phyloP scores from a whole-genome alignment of 495 filamentous ascomycete genomes.

The Penicillium bovifimosum region DNA sequence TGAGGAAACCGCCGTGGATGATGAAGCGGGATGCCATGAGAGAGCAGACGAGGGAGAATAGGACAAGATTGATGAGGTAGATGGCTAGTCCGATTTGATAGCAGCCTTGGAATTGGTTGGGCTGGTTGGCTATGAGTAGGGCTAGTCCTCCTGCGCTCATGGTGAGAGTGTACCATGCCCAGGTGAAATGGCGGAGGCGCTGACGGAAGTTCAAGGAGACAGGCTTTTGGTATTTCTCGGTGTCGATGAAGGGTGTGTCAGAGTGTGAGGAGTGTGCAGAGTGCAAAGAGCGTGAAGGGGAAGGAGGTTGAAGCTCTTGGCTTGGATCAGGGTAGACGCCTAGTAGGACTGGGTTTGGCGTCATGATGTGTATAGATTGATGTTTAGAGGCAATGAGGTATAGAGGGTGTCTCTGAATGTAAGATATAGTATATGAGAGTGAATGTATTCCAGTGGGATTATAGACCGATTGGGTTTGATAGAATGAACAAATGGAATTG shows the following conservation, averaged over 20 bases:
- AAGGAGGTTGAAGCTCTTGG: constrained; percentile 17
- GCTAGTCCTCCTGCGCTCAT: constrained; percentile 65
- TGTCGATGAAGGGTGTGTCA: constrained; percentile 22
- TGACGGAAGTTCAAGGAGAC: constrained; percentile 27
- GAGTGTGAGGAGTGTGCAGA: constrained; percentile 28
- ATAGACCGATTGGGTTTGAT: neutral
- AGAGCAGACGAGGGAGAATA: constrained; percentile 50
- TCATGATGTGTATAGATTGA: constrained; percentile 8
- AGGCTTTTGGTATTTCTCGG: constrained; percentile 17
- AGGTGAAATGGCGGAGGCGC: constrained; percentile 63
- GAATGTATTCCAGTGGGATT: neutral
- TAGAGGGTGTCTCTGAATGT: neutral
- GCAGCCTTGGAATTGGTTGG: constrained; percentile 54
- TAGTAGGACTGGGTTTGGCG: constrained; percentile 15
- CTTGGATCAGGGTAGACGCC: constrained; percentile 8
- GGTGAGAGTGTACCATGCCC: constrained; percentile 64
- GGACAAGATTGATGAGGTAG: constrained; percentile 57
- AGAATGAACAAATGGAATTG: neutral
- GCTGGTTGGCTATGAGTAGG: constrained; percentile 52
- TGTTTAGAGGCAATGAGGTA: neutral
- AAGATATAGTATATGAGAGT: neutral
- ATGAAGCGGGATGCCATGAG: constrained; percentile 54
- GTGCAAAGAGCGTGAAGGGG: constrained; percentile 23
- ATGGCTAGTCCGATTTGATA: constrained; percentile 53
- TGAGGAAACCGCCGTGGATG: constrained; percentile 44